Conservation (phyloP, 2,329 filamentous ascomycete species). For the Sporothrix protearum region DNA sequence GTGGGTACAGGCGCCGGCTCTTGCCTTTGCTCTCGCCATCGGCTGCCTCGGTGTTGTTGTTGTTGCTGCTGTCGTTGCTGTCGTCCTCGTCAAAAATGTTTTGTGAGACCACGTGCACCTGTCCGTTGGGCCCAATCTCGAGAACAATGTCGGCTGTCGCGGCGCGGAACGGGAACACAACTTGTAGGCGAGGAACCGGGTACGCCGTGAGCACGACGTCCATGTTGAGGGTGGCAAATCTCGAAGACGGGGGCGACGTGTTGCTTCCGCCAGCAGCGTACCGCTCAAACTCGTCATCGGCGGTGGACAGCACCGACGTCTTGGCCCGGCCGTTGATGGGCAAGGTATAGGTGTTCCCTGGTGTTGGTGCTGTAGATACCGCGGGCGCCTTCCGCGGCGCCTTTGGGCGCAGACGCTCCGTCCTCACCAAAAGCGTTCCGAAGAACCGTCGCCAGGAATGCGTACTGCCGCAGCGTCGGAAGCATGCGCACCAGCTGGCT, state of each 20-base stretch:
- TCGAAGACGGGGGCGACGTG: neutral
- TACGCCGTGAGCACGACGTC: conserved; percentile 54
- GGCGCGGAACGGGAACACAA: conserved; percentile 51
- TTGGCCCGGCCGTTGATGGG: neutral
- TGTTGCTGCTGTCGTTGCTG: neutral
- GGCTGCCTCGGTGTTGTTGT: neutral
- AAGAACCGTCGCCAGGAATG: conserved; percentile 63
- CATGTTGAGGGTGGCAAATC: conserved; percentile 37
- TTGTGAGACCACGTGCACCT: conserved; percentile 56
- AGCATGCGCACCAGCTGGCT: conserved; percentile 70
- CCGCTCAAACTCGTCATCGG: conserved; percentile 31
- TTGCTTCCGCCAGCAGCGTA: conserved; percentile 22
- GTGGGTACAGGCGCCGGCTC: conserved; percentile 39
- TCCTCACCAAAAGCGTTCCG: conserved; percentile 54
- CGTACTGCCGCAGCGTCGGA: conserved; percentile 72
- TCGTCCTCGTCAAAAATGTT: conserved; percentile 45
- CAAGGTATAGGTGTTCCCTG: neutral
- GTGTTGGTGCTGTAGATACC: neutral
- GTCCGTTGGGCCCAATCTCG: conserved; percentile 57
- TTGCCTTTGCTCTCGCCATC: conserved; percentile 31
- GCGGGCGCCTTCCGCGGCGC: too few relatives aligned
- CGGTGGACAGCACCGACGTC: conserved; percentile 28
- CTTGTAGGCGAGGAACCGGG: conserved; percentile 47
- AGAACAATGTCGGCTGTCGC: conserved; percentile 53
- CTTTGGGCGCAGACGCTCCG: too few relatives aligned